Evolutionary conservation across 2,329 filamentous ascomycete genomes (phyloP), one percentile per base, ranked within the genome.

Genomic region (Chaetoscypha palmicola): DNA sequence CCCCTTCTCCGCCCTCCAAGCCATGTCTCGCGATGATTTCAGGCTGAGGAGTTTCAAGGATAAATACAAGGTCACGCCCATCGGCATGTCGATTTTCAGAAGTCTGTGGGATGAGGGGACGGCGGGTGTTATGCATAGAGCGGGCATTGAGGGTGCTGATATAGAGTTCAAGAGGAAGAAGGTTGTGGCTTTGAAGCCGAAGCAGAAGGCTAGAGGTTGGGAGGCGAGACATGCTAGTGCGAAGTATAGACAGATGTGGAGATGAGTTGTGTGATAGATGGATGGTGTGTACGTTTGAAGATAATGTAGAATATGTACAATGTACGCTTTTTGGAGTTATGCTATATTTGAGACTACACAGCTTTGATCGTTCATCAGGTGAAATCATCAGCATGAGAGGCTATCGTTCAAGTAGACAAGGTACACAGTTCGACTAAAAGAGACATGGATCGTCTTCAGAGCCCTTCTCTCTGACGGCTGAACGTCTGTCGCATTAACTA

Each of bases 51-150:
- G 77, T 49, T 84, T 94, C 64, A 76, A 82, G 53, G 76, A 81
- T 61, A 81, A 80, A 62, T 78, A 86, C 62, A 66, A 70, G 46
- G 69, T 92, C 49, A 74, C 71, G 46, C 78, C 90, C 5, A 79
- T 96, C 46, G 90, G 90, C 33, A 85, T 88, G 57, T 86, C 81
- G 62, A 69, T 98, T 57, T 98, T 97, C 80, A 81, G 92, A 54
- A 83, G 80, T 48, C 70, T 84, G 53, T 97, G 90, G 87, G 92
- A 98, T 64, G 86, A 92, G 47, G 79, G 77, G 57, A 98, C 86
- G 41, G 80, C 78, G n/a, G 80, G 71, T 39, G 87, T 98, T 51
- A 96, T 98, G 91, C 72, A 79, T 61, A 77, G 86, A 57, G 77
- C 85, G 55, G 79, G 77, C 48, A 72, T 94, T 50, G 74, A 79